Base-by-base conservation (phyloP, 2,329 filamentous ascomycete species). In the Epichloe scottii region DNA sequence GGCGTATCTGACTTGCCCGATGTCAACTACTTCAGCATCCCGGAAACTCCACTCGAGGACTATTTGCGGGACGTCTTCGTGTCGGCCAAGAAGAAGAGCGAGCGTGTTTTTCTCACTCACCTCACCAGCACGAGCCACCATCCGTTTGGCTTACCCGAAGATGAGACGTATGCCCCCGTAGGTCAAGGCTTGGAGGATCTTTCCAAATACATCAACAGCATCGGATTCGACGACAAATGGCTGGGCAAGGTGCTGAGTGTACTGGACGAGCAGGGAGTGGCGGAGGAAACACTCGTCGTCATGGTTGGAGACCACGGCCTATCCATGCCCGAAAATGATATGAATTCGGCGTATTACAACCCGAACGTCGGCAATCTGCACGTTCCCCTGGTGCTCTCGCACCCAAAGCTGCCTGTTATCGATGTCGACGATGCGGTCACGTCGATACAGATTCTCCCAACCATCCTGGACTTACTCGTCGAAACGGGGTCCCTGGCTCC, bases 61-160 rank as follows among this genome's bases (percentile, higher is more conserved):
- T 67, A 67, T 12, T 59, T 67, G 23, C 58, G 57, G 3, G 64
- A 67, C 48, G 57, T 59, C n/a, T 66, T 67, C 14, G 53, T 53
- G 2, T 55, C 58, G 1, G 65, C 65, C 14, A 58, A 55, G 37
- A 53, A 64, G 44, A 60, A 59, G 0, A 55, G 66, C 12, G 60
- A 66, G 39, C 58, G 65, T 11, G 59, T 67, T 0, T 67, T 67
- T 30, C 48, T 67, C 4, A 61, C 64, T 1, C 65, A 67, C 51
- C 49, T 67, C 3, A 67, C 65, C 1, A 67, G 64, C 49, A 67
- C 65, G 6, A 65, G 58, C 21, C 65, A 67, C 37, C 65, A 67
- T 38, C 59, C 62, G 5, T 67, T 64, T 42, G 58, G 56, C 1
- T 52, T 67, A 47, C 65, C 65, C 1, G 55, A 52, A 4, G 57